Evolutionary conservation across 1,284 basidiomycete genomes (phyloP).

Genomic region (Phenoliferia sp.): DNA sequence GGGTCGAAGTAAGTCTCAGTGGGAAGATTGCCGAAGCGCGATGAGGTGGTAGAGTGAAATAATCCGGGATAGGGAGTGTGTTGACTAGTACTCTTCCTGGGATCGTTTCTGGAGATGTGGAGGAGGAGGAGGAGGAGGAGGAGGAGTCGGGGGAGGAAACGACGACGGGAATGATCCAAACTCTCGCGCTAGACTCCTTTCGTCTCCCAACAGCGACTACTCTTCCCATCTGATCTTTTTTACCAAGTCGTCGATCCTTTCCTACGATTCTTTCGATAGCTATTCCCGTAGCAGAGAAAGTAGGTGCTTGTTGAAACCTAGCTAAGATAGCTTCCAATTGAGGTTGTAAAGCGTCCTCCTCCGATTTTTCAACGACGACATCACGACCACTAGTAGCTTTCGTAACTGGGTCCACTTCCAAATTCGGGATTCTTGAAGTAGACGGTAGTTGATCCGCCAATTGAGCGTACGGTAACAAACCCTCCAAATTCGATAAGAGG

Average conservation of each 20-base stretch:
- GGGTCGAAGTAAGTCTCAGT: conserved; percentile 72
- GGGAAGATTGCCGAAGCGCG: conserved; percentile 77
- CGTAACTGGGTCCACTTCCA: conserved; percentile 26
- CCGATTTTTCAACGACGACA: conserved; percentile 1
- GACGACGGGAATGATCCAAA: conserved; percentile 75
- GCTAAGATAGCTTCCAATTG: conserved; percentile 28
- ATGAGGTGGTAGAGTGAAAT: conserved; percentile 72
- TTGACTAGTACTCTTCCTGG: conserved; percentile 64
- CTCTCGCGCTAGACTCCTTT: conserved; percentile 79
- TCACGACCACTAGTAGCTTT: conserved; percentile 1
- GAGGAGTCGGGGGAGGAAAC: background rate
- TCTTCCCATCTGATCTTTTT: conserved; percentile 62
- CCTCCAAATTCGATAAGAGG: conserved; percentile 21
- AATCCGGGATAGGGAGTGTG: conserved; percentile 67
- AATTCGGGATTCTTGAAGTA: background rate
- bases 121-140: background rate
- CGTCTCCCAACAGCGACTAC: conserved; percentile 77
- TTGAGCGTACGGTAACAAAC: conserved; percentile 29
- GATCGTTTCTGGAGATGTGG: conserved; percentile 12
- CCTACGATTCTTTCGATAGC: conserved; percentile 24
- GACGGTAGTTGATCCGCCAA: conserved; percentile 20
- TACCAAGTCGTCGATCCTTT: conserved; percentile 21
- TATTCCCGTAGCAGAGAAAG: conserved; percentile 22
- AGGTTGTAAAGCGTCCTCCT: background rate
- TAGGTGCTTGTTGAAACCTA: conserved; percentile 16